Conservation (phyloP, 257 asterid genomes). For the Echites panduratus region DNA sequence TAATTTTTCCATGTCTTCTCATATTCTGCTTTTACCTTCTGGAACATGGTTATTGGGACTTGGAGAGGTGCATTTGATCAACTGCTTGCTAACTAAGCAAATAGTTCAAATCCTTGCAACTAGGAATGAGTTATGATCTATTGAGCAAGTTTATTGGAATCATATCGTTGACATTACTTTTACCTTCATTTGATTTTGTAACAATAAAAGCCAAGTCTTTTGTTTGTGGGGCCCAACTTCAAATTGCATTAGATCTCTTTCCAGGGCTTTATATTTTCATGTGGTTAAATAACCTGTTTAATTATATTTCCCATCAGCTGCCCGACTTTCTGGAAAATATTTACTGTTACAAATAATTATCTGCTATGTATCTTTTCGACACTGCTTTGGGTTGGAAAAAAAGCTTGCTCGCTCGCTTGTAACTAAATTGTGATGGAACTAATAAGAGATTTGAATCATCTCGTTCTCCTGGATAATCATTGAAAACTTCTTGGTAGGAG, state of each 20-base stretch:
- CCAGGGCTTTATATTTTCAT: background rate
- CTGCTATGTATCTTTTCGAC: background rate
- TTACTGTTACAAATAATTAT: background rate
- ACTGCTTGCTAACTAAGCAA: background rate
- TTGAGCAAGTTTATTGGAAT: background rate
- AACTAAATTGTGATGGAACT: background rate
- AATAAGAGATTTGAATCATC: background rate
- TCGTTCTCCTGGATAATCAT: background rate
- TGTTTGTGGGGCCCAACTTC: background rate
- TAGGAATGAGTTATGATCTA: background rate
- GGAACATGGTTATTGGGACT: background rate
- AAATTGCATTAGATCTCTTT: background rate
- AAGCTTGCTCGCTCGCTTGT: background rate
- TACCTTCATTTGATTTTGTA: background rate
- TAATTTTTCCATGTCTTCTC: constrained; percentile 1
- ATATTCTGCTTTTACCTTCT: constrained; percentile 9
- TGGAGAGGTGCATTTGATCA: background rate
- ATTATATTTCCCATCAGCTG: background rate
- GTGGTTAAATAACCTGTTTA: background rate
- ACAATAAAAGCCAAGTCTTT: background rate
- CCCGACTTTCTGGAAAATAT: background rate
- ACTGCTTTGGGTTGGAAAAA: background rate
- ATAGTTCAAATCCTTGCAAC: background rate
- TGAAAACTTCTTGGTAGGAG: background rate
- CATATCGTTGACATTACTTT: background rate